phyloP scores from a whole-genome alignment of 345 rosid genomes.

The Salix viminalis region DNA sequence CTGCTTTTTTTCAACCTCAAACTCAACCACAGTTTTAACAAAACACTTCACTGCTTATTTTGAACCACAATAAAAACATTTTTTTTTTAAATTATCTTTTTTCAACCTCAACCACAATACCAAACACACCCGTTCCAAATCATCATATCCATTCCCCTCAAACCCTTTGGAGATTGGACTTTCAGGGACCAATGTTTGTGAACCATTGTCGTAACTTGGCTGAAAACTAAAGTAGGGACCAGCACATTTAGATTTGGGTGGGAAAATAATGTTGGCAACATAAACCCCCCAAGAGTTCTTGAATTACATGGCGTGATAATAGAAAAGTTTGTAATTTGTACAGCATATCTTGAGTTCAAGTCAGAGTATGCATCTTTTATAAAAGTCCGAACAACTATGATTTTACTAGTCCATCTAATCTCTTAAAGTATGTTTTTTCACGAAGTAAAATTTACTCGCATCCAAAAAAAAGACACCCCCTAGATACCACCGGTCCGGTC shows the following conservation, averaged over 20 bases:
- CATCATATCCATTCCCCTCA: background rate
- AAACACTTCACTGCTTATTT: too few relatives aligned
- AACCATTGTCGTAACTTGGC: background rate
- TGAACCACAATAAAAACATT: too few relatives aligned
- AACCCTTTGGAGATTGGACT: background rate
- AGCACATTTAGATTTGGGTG: background rate
- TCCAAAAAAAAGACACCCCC: too few relatives aligned
- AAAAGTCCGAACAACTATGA: rapidly evolving
- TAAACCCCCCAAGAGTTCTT: background rate
- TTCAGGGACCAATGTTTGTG: background rate
- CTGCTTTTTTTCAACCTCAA: too few relatives aligned
- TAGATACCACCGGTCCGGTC: too few relatives aligned
- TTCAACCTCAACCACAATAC: too few relatives aligned
- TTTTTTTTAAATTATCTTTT: too few relatives aligned
- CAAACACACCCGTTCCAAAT: background rate
- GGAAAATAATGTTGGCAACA: background rate
- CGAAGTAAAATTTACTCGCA: too few relatives aligned
- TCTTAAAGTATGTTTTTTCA: too few relatives aligned
- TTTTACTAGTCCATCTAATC: rapidly evolving
- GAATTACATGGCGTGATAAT: too few relatives aligned
- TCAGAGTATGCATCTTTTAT: rapidly evolving
- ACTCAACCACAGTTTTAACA: too few relatives aligned
- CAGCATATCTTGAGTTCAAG: rapidly evolving
- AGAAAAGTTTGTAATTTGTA: rapidly evolving
- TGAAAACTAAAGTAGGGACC: background rate